Conservation (phyloP, 176 grass and related monocot genomes). For the maize (Zea mays) region Zm-B73-REFERENCE-NAM-5.0 NC_050104.1:46393001-46393500, state of each 20-base stretch:
- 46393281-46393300: slow-evolving; percentile 86
- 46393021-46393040: slow-evolving; percentile 27
- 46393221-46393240: slow-evolving; percentile 67
- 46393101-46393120: slow-evolving; percentile 46
- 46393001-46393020: slow-evolving; percentile 2
- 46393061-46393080: slow-evolving; percentile 49
- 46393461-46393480: too few relatives aligned
- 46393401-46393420: neutral
- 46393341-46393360: neutral
- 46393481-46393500: too few relatives aligned
- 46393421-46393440: neutral
- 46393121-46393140: slow-evolving; percentile 63
- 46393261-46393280: slow-evolving; percentile 54
- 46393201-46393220: slow-evolving; percentile 69
- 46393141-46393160: slow-evolving; percentile 69
- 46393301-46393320: slow-evolving; percentile 17
- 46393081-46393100: slow-evolving; percentile 68
- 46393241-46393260: slow-evolving; percentile 65
- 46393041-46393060: slow-evolving; percentile 39
- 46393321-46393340: neutral
- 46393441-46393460: too few relatives aligned
- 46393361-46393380: neutral
- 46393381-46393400: neutral
- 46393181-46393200: slow-evolving; percentile 57
- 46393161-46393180: slow-evolving; percentile 59